phyloP scores from a whole-genome alignment of 352 stramenopile genomes.

The Salisapilia sapeloensis region DNA sequence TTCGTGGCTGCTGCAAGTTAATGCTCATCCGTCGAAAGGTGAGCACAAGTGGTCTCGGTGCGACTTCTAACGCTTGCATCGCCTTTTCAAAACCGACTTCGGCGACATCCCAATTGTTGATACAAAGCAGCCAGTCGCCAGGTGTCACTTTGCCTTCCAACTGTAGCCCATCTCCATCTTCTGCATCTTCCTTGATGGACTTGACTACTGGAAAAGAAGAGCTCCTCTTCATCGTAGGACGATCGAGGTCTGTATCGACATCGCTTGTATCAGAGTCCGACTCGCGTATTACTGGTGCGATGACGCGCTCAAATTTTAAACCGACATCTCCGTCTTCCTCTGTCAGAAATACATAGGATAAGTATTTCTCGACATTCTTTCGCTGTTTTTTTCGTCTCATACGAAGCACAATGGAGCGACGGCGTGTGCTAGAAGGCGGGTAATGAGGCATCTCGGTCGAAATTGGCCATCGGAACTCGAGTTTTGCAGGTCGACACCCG shows the following conservation, averaged over 20 bases:
- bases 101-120: constrained; percentile 51
- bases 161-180: too few relatives aligned
- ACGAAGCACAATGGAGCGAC: constrained; percentile 2
- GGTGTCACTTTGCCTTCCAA: constrained; percentile 12
- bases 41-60: constrained; percentile 41
- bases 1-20: too few relatives aligned
- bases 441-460: constrained; percentile 18
- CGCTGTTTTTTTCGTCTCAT: constrained; percentile 21
- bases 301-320: too few relatives aligned
- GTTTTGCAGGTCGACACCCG: constrained; percentile 35
- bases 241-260: too few relatives aligned
- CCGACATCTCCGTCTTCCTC: too few relatives aligned
- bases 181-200: too few relatives aligned
- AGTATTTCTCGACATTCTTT: constrained; percentile 35
- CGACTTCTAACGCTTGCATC: constrained; percentile 41
- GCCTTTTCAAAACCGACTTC: constrained; percentile 33
- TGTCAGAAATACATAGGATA: too few relatives aligned
- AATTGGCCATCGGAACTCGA: constrained; percentile 31
- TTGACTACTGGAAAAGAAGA: too few relatives aligned
- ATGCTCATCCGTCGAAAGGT: constrained; percentile 50
- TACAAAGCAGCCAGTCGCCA: constrained; percentile 43
- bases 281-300: too few relatives aligned
- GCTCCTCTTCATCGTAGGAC: too few relatives aligned
- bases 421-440: constrained; percentile 7
- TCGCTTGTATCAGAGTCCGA: too few relatives aligned